Percentiles rank a stretch among this genome's conserved stretches.
Conservation (phyloP, 768 basidiomycete genomes). For the Chalciporus sphaerocephalus region DNA sequence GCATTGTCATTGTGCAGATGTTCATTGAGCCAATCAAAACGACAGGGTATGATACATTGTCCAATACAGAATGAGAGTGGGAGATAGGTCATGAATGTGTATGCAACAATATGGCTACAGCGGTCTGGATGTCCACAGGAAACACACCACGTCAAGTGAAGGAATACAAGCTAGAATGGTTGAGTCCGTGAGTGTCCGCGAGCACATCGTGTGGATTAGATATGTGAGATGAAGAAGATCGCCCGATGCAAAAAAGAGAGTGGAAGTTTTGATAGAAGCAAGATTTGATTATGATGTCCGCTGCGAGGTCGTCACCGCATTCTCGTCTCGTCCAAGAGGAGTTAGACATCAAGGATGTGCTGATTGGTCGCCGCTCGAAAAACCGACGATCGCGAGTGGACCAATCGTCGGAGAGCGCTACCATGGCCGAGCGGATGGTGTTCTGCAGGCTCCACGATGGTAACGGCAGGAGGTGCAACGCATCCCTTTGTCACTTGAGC, state of each 20-base stretch:
- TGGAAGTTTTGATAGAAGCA: slow-evolving; percentile 20
- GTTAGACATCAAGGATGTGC: slow-evolving; percentile 26
- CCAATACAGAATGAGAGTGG: slow-evolving; percentile 32
- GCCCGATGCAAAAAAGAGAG: slow-evolving; percentile 18
- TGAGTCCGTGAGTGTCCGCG: slow-evolving; percentile 19
- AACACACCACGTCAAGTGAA: slow-evolving; percentile 15
- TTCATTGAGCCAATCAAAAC: slow-evolving; percentile 21
- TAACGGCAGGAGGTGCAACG: slow-evolving; percentile 15
- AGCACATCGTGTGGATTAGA: slow-evolving; percentile 23
- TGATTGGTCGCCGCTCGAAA: slow-evolving; percentile 32
- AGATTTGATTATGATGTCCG: slow-evolving; percentile 22
- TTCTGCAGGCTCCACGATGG: slow-evolving; percentile 25
- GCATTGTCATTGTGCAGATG: slow-evolving; percentile 6
- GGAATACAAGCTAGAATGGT: slow-evolving; percentile 7
- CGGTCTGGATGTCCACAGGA: slow-evolving; percentile 22
- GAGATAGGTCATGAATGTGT: slow-evolving; percentile 19
- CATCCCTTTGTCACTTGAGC: slow-evolving; percentile 8
- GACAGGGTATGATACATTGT: slow-evolving; percentile 26
- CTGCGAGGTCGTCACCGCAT: slow-evolving; percentile 10
- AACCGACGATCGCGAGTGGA: slow-evolving; percentile 43
- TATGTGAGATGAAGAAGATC: slow-evolving; percentile 24
- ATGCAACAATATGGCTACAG: slow-evolving; percentile 22
- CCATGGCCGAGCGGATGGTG: slow-evolving; percentile 26
- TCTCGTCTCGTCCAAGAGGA: slow-evolving; percentile 1
- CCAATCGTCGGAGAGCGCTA: slow-evolving; percentile 38